phyloP scores from a whole-genome alignment of 2,329 filamentous ascomycete genomes.

The Parastagonospora nodorum region DNA sequence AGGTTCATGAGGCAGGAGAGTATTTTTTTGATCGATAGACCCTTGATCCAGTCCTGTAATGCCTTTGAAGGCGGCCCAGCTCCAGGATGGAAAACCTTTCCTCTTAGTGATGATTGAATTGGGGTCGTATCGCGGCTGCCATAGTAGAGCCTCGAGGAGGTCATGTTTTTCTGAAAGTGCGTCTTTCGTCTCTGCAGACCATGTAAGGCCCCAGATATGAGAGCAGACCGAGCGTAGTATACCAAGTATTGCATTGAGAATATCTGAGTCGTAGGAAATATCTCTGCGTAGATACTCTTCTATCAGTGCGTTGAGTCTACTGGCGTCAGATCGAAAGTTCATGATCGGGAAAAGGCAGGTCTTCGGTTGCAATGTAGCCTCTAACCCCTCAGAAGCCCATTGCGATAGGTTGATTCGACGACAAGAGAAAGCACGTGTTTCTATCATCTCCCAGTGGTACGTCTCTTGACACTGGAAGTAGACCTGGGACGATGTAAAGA shows the following conservation, averaged over 20 bases:
- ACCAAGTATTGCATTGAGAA: not conserved
- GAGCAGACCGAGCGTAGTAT: not conserved
- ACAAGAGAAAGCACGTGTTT: not conserved
- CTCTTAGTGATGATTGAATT: not conserved
- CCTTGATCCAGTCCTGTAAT: not conserved
- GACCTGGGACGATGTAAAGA: no score
- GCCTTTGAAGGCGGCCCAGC: not conserved
- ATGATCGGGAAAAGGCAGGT: no score
- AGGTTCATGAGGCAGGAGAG: no score
- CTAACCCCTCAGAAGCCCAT: no score
- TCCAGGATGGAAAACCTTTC: not conserved
- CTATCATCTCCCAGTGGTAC: not conserved
- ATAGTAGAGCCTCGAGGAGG: not conserved
- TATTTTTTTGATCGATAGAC: no score
- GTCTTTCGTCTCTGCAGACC: not conserved
- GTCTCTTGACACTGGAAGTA: no score
- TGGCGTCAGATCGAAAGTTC: no score
- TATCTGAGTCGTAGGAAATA: not conserved
- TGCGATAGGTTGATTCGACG: no score
- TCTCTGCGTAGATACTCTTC: not conserved
- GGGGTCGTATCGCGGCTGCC: not conserved
- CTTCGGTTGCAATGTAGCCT: no score
- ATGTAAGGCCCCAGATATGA: not conserved
- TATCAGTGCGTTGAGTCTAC: no score
- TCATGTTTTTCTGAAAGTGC: no score